Base-by-base conservation (phyloP, 2,329 filamentous ascomycete species). In the Thelonectria olida region DNA sequence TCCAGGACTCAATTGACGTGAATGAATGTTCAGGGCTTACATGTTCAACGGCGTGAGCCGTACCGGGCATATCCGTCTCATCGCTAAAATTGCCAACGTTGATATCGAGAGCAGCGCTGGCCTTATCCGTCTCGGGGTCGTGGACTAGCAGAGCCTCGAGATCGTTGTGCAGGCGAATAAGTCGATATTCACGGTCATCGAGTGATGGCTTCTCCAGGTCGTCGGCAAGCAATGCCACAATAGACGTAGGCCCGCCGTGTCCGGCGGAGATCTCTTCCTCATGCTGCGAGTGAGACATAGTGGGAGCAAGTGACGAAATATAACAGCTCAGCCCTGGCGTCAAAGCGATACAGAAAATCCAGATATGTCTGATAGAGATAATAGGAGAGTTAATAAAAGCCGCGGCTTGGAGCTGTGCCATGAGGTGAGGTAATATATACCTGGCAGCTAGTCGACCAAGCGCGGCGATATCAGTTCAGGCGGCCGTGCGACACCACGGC, bases 11-110 rank as follows among this genome's bases (percentile, higher is more conserved):
- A 23, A 13, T 12, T 12, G 10, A 8, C 28, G 2, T n/a, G 31
- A n/a, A 13, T 7, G 27, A 49, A 28, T 27, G 45, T 44, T 47
- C 63, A 48, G 25, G 51, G 41, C 79, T 76, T 80, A 88, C 86
- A 85, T 97, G 95, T 82, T 98, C 95, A 55, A 98, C 93, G 7
- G 93, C 94, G 81, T 98, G 96, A 53, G 95, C 95, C 87, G 97
- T 94, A 61, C 96, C 93, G 13, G 93, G 94, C 87, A 98, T 93
- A 70, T 93, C 92, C 67, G 91, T 87, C 67, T 92, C 88, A 74
- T 99, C 96, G 74, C 92, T 96, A 81, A 97, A 97, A 78, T 92
- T 96, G 63, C 96, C 96, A 34, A 97, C 95, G 76, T 97, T 94
- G 74, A 98, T 94, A 75, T 98, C 96, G 74, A 98, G 88, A 51